Percentiles rank a stretch among this genome's conserved stretches.
Conservation (phyloP, 163 green algal genomes). For the Trebouxia gelatinosa region DNA sequence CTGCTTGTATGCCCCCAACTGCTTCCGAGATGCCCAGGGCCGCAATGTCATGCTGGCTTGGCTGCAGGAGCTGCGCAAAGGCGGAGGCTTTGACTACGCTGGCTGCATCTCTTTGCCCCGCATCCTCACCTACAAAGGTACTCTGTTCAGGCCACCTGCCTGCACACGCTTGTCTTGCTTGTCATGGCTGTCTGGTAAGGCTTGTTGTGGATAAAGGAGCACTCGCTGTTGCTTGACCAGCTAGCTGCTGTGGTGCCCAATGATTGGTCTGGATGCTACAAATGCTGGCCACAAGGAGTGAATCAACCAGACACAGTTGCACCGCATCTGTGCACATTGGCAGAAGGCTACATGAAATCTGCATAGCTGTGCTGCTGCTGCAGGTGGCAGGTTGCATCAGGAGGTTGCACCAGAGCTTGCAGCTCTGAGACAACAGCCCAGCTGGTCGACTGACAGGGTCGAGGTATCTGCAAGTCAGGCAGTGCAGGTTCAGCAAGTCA, state of each 20-base stretch:
- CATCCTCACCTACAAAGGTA: constrained; percentile 33
- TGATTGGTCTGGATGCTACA: not conserved
- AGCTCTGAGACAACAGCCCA: not conserved
- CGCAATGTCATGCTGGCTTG: constrained; percentile 39
- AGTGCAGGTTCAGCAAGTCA: not conserved
- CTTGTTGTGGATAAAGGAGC: too few relatives aligned
- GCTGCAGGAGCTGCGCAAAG: constrained; percentile 45
- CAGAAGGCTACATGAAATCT: too few relatives aligned
- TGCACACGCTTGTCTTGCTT: too few relatives aligned
- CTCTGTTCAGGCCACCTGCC: not conserved
- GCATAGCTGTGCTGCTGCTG: too few relatives aligned
- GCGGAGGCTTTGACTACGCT: constrained; percentile 39
- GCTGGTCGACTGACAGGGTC: not conserved
- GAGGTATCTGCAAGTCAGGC: not conserved
- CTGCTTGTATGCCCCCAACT: constrained; percentile 45
- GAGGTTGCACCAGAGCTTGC: constrained; percentile 29
- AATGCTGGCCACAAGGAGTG: too few relatives aligned
- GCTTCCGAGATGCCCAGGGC: constrained; percentile 4
- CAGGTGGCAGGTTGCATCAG: constrained; percentile 34
- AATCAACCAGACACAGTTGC: too few relatives aligned
- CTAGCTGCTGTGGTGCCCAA: not conserved
- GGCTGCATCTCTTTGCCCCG: constrained; percentile 47
- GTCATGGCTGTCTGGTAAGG: too few relatives aligned
- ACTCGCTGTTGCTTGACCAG: not conserved
- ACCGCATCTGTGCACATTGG: too few relatives aligned